Conservation (phyloP, 2,329 filamentous ascomycete species). For the Dothideomycetes sp. region DNA sequence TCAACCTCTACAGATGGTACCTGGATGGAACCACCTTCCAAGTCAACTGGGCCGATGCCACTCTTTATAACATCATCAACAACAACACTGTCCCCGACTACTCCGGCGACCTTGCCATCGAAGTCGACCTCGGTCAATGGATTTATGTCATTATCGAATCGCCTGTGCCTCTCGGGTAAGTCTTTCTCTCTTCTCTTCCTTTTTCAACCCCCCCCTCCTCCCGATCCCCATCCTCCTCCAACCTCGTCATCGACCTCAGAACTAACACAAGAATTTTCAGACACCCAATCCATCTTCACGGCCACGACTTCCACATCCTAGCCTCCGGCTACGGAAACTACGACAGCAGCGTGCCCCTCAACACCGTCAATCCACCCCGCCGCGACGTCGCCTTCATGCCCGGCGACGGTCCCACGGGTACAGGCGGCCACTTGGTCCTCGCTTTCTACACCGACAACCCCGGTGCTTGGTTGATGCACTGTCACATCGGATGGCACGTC, state of each 20-base stretch:
- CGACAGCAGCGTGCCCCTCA: conserved; percentile 22
- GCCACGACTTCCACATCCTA: conserved; percentile 39
- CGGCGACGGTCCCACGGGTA: conserved; percentile 14
- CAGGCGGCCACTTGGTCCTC: conserved; percentile 25
- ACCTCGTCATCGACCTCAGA: conserved; percentile 22
- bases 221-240: too few relatives aligned
- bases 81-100: conserved; percentile 26
- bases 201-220: conserved; percentile 19
- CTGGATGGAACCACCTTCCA: conserved; percentile 32
- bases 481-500: conserved; percentile 26
- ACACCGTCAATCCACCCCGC: conserved; percentile 24
- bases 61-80: conserved; percentile 27
- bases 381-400: conserved; percentile 27
- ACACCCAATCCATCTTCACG: conserved; percentile 42
- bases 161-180: conserved; percentile 26
- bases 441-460: conserved; percentile 28
- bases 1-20: conserved; percentile 32
- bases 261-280: background rate
- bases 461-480: conserved; percentile 23
- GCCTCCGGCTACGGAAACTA: conserved; percentile 30
- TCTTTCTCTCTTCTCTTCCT: too few relatives aligned
- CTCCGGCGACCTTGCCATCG: conserved; percentile 27
- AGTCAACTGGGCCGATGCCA: conserved; percentile 32
- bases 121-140: conserved; percentile 27
- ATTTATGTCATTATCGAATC: conserved; percentile 38